Evolutionary conservation across 169 alveolate species (phyloP).

Genomic region (Plasmodium vinckei): DNA sequence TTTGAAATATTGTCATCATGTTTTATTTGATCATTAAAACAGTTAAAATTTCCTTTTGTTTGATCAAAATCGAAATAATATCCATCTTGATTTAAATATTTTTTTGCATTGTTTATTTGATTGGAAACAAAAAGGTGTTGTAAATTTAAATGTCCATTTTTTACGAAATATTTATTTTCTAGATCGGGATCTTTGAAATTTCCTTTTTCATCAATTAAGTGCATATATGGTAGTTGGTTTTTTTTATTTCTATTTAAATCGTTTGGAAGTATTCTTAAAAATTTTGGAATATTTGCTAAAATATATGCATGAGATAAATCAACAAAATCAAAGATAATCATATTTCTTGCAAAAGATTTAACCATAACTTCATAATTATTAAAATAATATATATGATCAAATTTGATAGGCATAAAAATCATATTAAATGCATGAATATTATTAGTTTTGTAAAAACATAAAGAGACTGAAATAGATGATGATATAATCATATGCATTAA

Average conservation of each 20-base stretch:
- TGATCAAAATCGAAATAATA: slow-evolving; percentile 18
- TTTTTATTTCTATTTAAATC: slow-evolving; percentile 39
- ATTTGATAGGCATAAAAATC: slow-evolving; percentile 67
- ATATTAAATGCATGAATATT: slow-evolving; percentile 75
- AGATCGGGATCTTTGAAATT: slow-evolving; percentile 18
- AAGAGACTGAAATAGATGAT: slow-evolving; percentile 33
- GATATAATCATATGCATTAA: slow-evolving; percentile 57
- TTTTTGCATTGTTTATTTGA: slow-evolving; percentile 8
- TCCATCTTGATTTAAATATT: slow-evolving; percentile 8
- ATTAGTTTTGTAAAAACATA: slow-evolving; percentile 49
- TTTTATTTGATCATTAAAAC: slow-evolving; percentile 21
- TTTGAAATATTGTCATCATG: slow-evolving; percentile 2
- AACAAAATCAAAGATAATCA: slow-evolving; percentile 66
- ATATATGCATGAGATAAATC: slow-evolving; percentile 74
- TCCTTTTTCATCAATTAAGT: slow-evolving; percentile 47
- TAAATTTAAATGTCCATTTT: slow-evolving; percentile 69
- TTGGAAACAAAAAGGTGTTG: slow-evolving; percentile 38
- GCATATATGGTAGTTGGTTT: slow-evolving; percentile 47
- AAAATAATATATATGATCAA: slow-evolving; percentile 55
- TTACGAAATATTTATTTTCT: slow-evolving; percentile 27
- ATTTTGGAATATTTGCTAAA: slow-evolving; percentile 45
- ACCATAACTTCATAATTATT: slow-evolving; percentile 63
- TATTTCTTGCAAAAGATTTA: slow-evolving; percentile 68
- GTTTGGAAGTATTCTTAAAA: slow-evolving; percentile 67
- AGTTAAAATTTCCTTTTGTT: slow-evolving; percentile 24